A percentile compares a stretch with the other conserved stretches of the same genome.
These are phyloP conservation scores for Claviceps arundinis DNA, from an alignment of 2,329 filamentous ascomycete species.

Conservation along the genomic window DNA sequence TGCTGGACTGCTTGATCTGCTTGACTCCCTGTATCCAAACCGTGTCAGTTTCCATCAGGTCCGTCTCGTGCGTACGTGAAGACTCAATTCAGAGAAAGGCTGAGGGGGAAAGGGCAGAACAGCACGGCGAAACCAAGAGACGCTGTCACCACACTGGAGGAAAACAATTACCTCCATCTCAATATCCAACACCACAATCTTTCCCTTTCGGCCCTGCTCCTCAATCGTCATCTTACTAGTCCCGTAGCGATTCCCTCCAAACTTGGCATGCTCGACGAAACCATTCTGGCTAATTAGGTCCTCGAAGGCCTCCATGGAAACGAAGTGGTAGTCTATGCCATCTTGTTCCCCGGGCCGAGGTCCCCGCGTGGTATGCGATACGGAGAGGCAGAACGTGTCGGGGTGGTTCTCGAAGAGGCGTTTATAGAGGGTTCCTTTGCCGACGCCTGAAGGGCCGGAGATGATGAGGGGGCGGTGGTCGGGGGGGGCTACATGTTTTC, in stretches of 20 bases:
- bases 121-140: no score
- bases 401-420: constrained; percentile 48
- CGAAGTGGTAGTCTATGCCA: constrained; percentile 73
- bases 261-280: constrained; percentile 79
- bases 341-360: constrained; percentile 64
- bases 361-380: constrained; percentile 66
- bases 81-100: no score
- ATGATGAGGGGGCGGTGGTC: constrained; percentile 56
- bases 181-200: constrained; percentile 78
- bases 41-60: no score
- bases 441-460: constrained; percentile 64
- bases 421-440: constrained; percentile 69
- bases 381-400: constrained; percentile 39
- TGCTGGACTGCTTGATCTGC: constrained; percentile 67
- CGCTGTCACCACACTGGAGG: no score
- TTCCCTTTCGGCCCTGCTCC: constrained; percentile 56
- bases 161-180: constrained; percentile 67
- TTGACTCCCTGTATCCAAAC: constrained; percentile 52
- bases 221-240: constrained; percentile 70
- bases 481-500: constrained; percentile 16
- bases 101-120: no score
- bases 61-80: no score
- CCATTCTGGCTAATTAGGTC: constrained; percentile 52
- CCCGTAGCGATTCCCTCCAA: constrained; percentile 77
- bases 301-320: constrained; percentile 52